Conservation (phyloP, 2,329 filamentous ascomycete species). For the Seiridium unicorne region DNA sequence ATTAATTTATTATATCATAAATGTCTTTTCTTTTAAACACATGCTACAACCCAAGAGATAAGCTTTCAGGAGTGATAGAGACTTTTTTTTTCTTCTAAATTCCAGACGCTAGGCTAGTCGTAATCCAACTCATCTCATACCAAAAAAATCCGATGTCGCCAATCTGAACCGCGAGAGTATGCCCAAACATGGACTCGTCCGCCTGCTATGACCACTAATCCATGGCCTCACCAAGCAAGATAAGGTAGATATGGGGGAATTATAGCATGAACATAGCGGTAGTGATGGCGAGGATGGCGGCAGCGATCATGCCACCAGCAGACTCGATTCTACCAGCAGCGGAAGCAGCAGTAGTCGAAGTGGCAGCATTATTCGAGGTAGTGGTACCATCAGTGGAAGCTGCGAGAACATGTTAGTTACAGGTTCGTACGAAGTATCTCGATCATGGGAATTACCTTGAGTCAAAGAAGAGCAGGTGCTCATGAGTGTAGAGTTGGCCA, state of each 20-base stretch:
- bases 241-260: background rate
- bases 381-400: constrained; percentile 5
- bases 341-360: constrained; percentile 3
- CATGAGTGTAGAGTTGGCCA: constrained; percentile 34
- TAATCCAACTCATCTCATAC: no score
- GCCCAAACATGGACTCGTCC: no score
- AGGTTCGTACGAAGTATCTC: background rate
- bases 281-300: constrained; percentile 1
- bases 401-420: background rate
- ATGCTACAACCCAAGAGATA: no score
- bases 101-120: no score
- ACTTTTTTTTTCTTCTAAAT: no score
- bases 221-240: no score
- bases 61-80: no score
- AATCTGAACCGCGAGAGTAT: no score
- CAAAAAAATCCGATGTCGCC: no score
- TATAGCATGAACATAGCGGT: constrained; percentile 9
- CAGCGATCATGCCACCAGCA: constrained; percentile 7
- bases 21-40: no score
- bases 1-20: no score
- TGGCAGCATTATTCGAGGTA: background rate
- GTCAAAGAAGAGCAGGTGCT: constrained; percentile 23
- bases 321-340: constrained; percentile 7
- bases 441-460: constrained; percentile 2
- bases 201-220: no score